Evolutionary conservation across 805 yeast genomes (phyloP).

Genomic region (Candida ipomoeae): DNA sequence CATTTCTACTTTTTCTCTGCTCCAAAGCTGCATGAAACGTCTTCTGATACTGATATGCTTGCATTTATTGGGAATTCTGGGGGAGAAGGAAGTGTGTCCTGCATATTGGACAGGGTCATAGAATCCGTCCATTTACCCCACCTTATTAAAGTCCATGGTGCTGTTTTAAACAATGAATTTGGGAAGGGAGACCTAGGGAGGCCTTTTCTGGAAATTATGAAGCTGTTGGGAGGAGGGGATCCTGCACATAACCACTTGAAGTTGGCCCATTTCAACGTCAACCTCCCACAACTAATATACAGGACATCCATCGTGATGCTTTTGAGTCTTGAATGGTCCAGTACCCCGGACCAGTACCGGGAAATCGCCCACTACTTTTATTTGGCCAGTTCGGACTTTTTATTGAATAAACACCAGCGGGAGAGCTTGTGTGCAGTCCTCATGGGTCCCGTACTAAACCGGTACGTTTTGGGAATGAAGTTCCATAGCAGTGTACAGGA

Average conservation of each 20-base stretch:
- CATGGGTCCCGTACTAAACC: conserved; percentile 17
- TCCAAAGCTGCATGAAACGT: not conserved
- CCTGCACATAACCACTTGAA: conserved; percentile 18
- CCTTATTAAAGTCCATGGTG: not conserved
- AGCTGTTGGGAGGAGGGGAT: not conserved
- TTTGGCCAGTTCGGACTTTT: conserved; percentile 26
- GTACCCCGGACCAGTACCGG: not conserved
- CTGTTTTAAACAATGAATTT: not conserved
- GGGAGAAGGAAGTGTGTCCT: not conserved
- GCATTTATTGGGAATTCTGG: not conserved
- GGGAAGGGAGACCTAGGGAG: not conserved
- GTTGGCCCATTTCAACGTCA: conserved; percentile 20
- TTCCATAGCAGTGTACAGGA: not conserved
- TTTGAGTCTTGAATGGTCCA: not conserved
- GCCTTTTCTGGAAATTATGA: not conserved
- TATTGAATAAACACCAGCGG: conserved; percentile 20
- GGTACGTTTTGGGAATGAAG: conserved; percentile 2
- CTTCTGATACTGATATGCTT: not conserved
- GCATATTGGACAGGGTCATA: not conserved
- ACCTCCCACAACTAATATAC: conserved; percentile 13
- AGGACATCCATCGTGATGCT: conserved; percentile 20
- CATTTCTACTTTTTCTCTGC: conserved; percentile 22
- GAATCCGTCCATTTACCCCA: not conserved
- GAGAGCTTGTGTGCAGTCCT: conserved; percentile 12
- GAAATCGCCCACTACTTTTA: conserved; percentile 13